Evolutionary conservation across 2,329 filamentous ascomycete species (phyloP), one percentile per base, ranked within the genome.

Genomic region (Stachybotrys chartarum): DNA sequence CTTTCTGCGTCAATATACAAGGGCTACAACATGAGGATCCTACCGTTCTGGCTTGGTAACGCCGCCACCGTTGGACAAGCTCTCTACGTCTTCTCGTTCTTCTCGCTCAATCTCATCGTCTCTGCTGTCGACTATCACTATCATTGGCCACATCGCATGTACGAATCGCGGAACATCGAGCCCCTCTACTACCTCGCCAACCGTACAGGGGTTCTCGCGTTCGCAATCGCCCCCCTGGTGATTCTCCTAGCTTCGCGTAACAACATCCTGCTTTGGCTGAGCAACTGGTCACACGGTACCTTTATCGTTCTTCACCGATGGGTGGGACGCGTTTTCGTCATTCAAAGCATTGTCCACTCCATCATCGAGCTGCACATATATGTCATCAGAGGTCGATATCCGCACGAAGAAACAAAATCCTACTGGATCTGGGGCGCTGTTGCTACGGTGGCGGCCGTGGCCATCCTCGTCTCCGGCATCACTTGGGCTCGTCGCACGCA

Each of bases 271-370:
- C 66, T 78, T 0, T 72, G 68, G 66, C 51, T 76, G 4, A 78
- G 76, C 3, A 70, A 75, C 59, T 79, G 76, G 75, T 71, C 67
- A 1, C 72, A 77, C 55, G 69, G 69, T 0, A 80, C 78, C 1
- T 79, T 69, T 58, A 53, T 79, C 14, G 59, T 79, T 3, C 63
- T 79, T 2, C 78, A 81, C 60, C 72, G 76, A 16, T 79, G 75
- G 74, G 64, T 75, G 6, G 76, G 73, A 80, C 55, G 73, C 70
- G 32, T 30, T 44, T 52, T 52, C 7, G 59, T 72, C 12, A 30
- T 79, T 0, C 78, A 81, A 64, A 71, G 68, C 1, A 61, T 72
- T 16, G 57, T 75, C 11, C 68, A 66, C 10, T 42, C 50, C 31
- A 52, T 52, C 17, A 10, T 44, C n/a, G 50, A 42, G 17, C 63